These are phyloP conservation scores for Ruellia speciosa DNA, from an alignment of 305 asterid species.

Conservation along the genomic window DNA sequence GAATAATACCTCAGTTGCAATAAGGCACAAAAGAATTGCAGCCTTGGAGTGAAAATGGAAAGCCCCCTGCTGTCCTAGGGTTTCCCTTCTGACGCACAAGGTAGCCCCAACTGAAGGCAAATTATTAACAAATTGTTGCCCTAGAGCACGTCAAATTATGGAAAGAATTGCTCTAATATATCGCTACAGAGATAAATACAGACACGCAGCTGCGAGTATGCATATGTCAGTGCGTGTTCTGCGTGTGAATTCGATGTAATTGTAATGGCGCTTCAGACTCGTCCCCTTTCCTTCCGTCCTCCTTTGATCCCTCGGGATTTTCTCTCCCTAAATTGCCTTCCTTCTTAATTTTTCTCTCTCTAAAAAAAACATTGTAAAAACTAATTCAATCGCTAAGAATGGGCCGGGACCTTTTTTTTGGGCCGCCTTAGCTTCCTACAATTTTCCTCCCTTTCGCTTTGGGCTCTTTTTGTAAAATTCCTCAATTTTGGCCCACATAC, in stretches of 20 bases:
- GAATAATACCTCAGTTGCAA: conserved; percentile 48
- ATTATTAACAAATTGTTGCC: conserved; percentile 28
- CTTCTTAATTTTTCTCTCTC: no score
- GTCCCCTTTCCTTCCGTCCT: conserved; percentile 22
- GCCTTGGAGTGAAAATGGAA: conserved; percentile 22
- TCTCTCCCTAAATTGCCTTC: no score
- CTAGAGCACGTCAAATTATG: conserved; percentile 32
- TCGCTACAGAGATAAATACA: conserved; percentile 12
- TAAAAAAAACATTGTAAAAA: no score
- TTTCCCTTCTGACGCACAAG: conserved; percentile 38
- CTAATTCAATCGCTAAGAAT: no score
- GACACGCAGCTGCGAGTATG: conserved; percentile 20
- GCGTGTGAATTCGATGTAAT: conserved; percentile 21
- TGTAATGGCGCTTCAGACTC: conserved; percentile 28
- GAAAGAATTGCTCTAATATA: conserved; percentile 29
- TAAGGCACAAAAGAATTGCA: conserved; percentile 27
- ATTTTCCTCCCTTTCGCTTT: no score
- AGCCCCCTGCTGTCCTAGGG: conserved; percentile 45
- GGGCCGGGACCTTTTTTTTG: no score
- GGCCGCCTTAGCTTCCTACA: no score
- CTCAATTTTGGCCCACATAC: no score
- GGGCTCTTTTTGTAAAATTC: no score
- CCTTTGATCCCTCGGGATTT: no score
- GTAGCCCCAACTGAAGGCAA: conserved; percentile 41
- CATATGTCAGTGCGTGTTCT: conserved; percentile 22